Percentiles rank a stretch among this genome's conserved stretches.
Evolutionary conservation across 768 basidiomycete species (phyloP).

Genomic region (Phallus indusiatus): DNA sequence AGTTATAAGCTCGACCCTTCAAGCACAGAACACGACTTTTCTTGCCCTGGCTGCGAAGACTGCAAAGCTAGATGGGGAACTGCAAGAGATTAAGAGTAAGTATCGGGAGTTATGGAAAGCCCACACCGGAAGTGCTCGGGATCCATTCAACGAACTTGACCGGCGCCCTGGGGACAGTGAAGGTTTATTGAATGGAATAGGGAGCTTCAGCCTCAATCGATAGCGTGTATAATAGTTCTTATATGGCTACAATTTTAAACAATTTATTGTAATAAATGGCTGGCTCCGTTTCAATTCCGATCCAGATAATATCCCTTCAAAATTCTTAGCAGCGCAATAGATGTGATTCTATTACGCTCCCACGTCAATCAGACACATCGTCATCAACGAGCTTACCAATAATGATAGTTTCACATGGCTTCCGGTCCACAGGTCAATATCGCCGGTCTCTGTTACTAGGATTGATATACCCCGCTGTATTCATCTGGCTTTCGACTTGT

Average conservation of each 20-base stretch:
- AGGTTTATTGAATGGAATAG: constrained; percentile 2
- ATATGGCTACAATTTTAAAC: no score
- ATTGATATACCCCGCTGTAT: not conserved
- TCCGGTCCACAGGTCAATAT: not conserved
- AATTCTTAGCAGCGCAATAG: no score
- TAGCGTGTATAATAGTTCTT: not conserved
- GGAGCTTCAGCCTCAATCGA: constrained; percentile 1
- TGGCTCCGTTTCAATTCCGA: no score
- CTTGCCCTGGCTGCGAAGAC: constrained; percentile 69
- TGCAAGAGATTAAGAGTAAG: constrained; percentile 65
- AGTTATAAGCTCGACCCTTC: constrained; percentile 70
- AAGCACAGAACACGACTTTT: constrained; percentile 72
- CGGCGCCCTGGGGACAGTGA: constrained; percentile 3
- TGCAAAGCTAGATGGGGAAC: constrained; percentile 60
- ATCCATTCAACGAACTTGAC: constrained; percentile 51
- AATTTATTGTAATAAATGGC: no score
- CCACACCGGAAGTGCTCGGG: constrained; percentile 73
- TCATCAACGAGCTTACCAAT: not conserved
- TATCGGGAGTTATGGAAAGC: constrained; percentile 75
- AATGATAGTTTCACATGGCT: constrained; percentile 1
- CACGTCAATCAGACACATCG: not conserved
- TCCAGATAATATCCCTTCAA: no score
- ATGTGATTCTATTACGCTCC: no score
- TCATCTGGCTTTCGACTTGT: not conserved
- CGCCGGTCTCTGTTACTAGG: no score